Evolutionary conservation across 1,284 basidiomycete species (phyloP), one percentile per base, ranked within the genome.

Genomic region (Anthracocystis setariae): DNA sequence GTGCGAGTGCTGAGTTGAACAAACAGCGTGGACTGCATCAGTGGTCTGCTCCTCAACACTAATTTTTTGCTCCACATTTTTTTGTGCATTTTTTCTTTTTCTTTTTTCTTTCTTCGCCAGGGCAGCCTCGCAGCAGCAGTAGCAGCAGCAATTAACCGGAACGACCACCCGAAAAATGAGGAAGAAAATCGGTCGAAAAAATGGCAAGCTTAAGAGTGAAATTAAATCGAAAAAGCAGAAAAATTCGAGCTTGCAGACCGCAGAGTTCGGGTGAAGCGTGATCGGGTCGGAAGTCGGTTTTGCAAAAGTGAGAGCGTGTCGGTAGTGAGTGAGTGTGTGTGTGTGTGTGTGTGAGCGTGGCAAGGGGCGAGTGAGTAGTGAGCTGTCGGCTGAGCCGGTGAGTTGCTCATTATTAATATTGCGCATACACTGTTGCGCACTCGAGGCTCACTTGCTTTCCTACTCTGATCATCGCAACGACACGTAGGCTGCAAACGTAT

Each of bases 241-340:
- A 53, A 53, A 47, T n/a, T 9, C 39, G 8, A 24, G 27, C 21
- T 24, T 46, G 59, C 46, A 42, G 35, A 49, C 18, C 46, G 42
- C 49, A 43, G 42, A 32, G 52, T 54, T n/a, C 43, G 44, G 37
- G 43, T 10, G 45, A 54, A 27, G 37, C 49, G 63, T 66, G 63
- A 66, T 66, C 63, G 63, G 56, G 47, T 56, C 63, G 63, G 56
- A 66, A 66, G 51, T 66, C 56, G 57, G 57, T 66, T 66, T 56
- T 51, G 35, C 35, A 35, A 24, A 21, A 29, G 29, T 7, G 29
- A 29, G 29, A 29, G 29, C 29, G 29, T 29, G 29, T 7, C 5
- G 29, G 35, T 15, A 35, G 23, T 38, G 20, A 40, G 48, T 40
- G 35, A 9, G 35, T 37, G 35, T 59, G 57, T 32, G 57, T 55